These are phyloP conservation scores for Rhododendron henanense DNA, from an alignment of 148 eudicot species.

Conservation along the genomic window DNA sequence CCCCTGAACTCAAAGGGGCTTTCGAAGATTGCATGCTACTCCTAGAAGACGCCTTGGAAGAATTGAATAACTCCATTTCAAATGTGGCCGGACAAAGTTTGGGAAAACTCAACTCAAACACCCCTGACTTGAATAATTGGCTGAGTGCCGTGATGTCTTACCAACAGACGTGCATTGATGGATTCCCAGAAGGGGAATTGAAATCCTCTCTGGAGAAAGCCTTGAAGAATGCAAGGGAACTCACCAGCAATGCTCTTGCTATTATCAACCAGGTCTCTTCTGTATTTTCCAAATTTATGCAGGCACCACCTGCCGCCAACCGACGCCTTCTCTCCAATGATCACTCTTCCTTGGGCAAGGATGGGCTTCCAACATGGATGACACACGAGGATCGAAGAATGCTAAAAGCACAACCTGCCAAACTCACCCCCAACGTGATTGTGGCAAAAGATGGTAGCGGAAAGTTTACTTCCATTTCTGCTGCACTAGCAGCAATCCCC, in stretches of 20 bases:
- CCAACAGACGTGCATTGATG: conserved; percentile 75
- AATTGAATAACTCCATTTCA: conserved; percentile 36
- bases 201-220: conserved; percentile 32
- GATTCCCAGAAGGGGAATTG: conserved; percentile 49
- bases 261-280: conserved; percentile 34
- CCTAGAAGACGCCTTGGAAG: conserved; percentile 61
- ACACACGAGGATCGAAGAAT: conserved; percentile 44
- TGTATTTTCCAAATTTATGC: conserved; percentile 22
- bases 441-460: conserved; percentile 92
- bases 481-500: conserved; percentile 57
- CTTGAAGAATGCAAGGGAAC: conserved; percentile 37
- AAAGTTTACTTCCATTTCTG: conserved; percentile 52
- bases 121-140: conserved; percentile 64
- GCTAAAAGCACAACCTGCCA: conserved; percentile 25
- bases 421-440: conserved; percentile 40
- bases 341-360: conserved; percentile 3
- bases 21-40: conserved; percentile 57
- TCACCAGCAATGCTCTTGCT: conserved; percentile 74
- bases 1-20: conserved; percentile 49
- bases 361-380: conserved; percentile 60
- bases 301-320: conserved; percentile 1
- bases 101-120: conserved; percentile 1
- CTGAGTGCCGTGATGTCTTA: conserved; percentile 81
- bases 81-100: conserved; percentile 18
- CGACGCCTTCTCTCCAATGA: conserved; percentile 22